A percentile compares a stretch with the other conserved stretches of the same genome.
Conservation (phyloP, 2,329 filamentous ascomycete species). For the Cyphellophora europaea region DNA sequence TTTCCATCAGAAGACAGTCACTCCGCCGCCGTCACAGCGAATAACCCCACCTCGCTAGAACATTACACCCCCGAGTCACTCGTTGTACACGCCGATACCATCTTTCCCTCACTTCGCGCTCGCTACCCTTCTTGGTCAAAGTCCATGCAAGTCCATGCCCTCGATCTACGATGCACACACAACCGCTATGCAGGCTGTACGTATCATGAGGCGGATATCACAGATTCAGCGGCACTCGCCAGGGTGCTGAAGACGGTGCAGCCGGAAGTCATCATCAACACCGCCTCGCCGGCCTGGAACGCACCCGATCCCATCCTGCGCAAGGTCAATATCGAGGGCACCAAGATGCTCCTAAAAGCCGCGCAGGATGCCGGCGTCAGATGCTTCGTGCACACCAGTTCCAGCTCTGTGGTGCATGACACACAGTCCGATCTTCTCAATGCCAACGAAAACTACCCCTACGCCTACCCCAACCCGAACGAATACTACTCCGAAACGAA, state of each 20-base stretch:
- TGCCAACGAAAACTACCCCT: constrained; percentile 73
- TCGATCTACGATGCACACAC: constrained; percentile 62
- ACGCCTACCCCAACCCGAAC: constrained; percentile 57
- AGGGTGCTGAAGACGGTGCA: constrained; percentile 55
- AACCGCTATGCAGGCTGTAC: constrained; percentile 55
- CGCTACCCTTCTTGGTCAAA: constrained; percentile 33
- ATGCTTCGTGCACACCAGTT: constrained; percentile 80
- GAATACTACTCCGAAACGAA: constrained; percentile 91
- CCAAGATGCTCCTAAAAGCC: constrained; percentile 57
- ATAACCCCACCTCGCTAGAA: not conserved
- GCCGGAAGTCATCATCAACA: constrained; percentile 84
- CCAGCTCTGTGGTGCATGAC: constrained; percentile 77
- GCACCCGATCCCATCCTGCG: constrained; percentile 54
- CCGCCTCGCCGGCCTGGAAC: constrained; percentile 60
- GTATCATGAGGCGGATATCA: constrained; percentile 74
- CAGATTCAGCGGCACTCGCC: constrained; percentile 51
- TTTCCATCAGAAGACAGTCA: constrained; percentile 37
- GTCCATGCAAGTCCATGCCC: constrained; percentile 51
- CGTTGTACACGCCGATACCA: constrained; percentile 3
- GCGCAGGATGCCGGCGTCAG: constrained; percentile 57
- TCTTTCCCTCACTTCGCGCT: constrained; percentile 26
- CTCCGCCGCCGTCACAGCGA: not conserved
- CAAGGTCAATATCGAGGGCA: constrained; percentile 83
- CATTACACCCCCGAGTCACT: not conserved
- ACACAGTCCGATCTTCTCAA: constrained; percentile 70